Percentiles rank a stretch among this genome's conserved stretches.
Evolutionary conservation across 2,329 filamentous ascomycete genomes (phyloP).

Genomic region (Fusarium sp.): DNA sequence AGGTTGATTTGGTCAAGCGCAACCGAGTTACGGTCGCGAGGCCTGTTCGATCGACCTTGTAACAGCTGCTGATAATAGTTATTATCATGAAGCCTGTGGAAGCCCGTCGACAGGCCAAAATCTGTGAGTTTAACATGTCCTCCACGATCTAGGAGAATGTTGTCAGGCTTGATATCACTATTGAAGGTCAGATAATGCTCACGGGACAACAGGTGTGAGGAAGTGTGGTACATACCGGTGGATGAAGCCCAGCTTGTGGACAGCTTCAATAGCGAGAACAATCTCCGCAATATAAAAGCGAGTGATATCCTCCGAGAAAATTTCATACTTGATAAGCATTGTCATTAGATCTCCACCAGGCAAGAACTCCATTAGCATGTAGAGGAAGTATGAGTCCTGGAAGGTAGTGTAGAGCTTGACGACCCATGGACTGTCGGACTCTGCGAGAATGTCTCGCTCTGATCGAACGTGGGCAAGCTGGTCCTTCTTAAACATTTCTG

Average conservation of each 20-base stretch:
- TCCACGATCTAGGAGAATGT: conserved; percentile 92
- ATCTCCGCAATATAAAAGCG: conserved; percentile 99
- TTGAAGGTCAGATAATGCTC: conserved; percentile 21
- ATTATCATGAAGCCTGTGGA: conserved; percentile 97
- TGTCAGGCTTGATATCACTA: conserved; percentile 99
- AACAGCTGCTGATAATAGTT: conserved; percentile 98
- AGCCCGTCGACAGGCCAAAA: conserved; percentile 96
- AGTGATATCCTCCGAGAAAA: conserved; percentile 98
- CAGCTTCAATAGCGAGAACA: conserved; percentile 96
- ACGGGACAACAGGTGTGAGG: background rate
- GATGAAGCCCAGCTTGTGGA: conserved; percentile 97
- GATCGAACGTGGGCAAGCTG: conserved; percentile 96
- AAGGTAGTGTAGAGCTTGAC: conserved; percentile 99
- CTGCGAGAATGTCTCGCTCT: conserved; percentile 95
- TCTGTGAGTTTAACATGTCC: conserved; percentile 98
- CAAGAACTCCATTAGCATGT: conserved; percentile 99
- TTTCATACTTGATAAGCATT: conserved; percentile 99
- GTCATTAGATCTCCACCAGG: conserved; percentile 99
- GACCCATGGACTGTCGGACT: conserved; percentile 99
- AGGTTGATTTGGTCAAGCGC: conserved; percentile 98
- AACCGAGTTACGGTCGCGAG: conserved; percentile 88
- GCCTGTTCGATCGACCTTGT: conserved; percentile 76
- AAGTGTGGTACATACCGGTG: conserved; percentile 76
- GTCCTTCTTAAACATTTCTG: conserved; percentile 99
- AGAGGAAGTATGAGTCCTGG: conserved; percentile 94